Base-by-base conservation (phyloP, 441 rosid species). In the Manihot esculenta region DNA sequence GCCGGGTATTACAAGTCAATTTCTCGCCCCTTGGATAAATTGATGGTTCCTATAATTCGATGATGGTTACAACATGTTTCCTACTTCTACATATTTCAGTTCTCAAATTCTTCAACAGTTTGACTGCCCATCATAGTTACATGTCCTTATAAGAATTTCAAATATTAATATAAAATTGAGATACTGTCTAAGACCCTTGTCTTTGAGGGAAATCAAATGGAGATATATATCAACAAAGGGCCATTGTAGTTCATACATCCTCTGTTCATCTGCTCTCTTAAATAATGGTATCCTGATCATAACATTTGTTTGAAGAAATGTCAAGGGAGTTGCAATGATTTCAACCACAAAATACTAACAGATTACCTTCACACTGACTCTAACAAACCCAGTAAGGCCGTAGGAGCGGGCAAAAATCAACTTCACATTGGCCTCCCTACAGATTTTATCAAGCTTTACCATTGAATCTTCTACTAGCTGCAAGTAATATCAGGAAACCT, bases 401-500 rank as follows among this genome's bases (percentile, higher is more conserved):
- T 94, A 92, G 24, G 97, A 89, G 69, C 99, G 98, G 72, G 98
- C 96, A 82, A 88, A 83, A 77, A 92, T 78, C 86, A 92, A 78
- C 90, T 80, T 86, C 51, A 91, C 99, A 82, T 92, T 91, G 26
- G 89, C 94, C 76, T 88, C 91, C 77, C 94, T 68, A 72, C 97
- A 94, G 63, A 92, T 90, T 74, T 76, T 85, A 72, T 92, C 98
- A 59, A 94, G 90, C 84, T 88, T 90, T 70, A 88, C 62, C 98
- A 90, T 86, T 21, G 88, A 85, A 54, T 82, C 90, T 80, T 94
- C 99, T 69, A 84, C 86, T 77, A 94, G 80, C 99, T 94, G 89
- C 81, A 82, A 68, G 51, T 58, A 61, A 70, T 64, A 44, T 38
- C 47, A 47, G 64, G 44, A 62, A 49, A 68, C 26, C 30, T 60